phyloP scores from a whole-genome alignment of 805 yeast genomes.

The Pichia eremophila region DNA sequence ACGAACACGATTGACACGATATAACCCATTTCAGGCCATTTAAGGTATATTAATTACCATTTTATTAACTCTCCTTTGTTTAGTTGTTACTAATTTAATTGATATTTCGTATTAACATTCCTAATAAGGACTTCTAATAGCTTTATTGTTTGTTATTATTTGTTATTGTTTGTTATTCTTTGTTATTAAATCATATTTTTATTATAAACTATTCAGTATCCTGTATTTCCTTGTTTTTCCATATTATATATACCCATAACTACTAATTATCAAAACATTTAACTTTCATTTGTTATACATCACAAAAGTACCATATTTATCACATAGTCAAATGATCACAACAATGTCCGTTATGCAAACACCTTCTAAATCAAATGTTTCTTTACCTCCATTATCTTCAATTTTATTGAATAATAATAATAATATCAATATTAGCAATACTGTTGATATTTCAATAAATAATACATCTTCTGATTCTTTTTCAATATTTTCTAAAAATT shows the following conservation, averaged over 20 bases:
- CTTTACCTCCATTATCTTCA: slow-evolving; percentile 5
- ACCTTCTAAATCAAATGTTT: background rate
- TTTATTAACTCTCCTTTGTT: background rate
- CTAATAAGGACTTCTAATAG: background rate
- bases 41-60: background rate
- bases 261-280: too few relatives aligned
- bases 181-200: background rate
- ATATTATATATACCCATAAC: background rate
- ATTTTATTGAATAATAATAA: background rate
- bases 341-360: background rate
- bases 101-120: background rate
- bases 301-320: background rate
- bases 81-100: background rate
- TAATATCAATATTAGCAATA: background rate
- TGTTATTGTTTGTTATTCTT: background rate
- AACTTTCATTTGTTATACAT: background rate
- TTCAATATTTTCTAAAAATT: slow-evolving; percentile 1
- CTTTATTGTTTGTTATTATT: background rate
- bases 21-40: background rate
- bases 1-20: background rate
- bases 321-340: background rate
- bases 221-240: background rate
- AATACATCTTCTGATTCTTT: background rate
- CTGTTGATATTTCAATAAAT: background rate
- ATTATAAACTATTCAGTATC: too few relatives aligned